Evolutionary conservation across 2,329 filamentous ascomycete species (phyloP).

Genomic region (Emergomyces pasteurianus): DNA sequence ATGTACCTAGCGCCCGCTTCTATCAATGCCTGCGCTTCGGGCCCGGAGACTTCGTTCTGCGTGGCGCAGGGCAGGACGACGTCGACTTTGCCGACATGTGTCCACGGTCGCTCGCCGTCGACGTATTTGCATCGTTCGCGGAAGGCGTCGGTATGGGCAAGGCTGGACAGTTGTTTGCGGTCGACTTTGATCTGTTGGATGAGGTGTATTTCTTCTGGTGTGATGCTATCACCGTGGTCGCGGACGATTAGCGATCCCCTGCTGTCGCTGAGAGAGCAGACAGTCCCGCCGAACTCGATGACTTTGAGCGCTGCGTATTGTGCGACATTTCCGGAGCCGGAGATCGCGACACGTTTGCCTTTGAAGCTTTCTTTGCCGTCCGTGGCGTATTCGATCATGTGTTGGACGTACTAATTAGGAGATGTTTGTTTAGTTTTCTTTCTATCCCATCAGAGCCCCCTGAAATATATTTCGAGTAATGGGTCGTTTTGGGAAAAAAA

Average conservation of each 20-base stretch:
- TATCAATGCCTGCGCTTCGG: slow-evolving; percentile 77
- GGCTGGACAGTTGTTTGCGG: slow-evolving; percentile 67
- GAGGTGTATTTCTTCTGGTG: slow-evolving; percentile 61
- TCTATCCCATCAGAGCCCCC: too few species aligned
- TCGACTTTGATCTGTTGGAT: slow-evolving; percentile 81
- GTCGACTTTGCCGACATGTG: slow-evolving; percentile 78
- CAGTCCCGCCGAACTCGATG: slow-evolving; percentile 86
- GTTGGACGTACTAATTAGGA: slow-evolving; percentile 75
- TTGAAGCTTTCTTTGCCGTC: slow-evolving; percentile 68
- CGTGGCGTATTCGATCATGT: slow-evolving; percentile 84
- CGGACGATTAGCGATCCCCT: slow-evolving; percentile 71
- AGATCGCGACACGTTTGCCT: slow-evolving; percentile 91
- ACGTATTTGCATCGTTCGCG: slow-evolving; percentile 70
- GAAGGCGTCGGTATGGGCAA: slow-evolving; percentile 46
- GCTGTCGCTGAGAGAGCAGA: slow-evolving; percentile 89
- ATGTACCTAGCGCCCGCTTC: slow-evolving; percentile 68
- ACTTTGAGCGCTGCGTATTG: slow-evolving; percentile 95
- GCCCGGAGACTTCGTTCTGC: slow-evolving; percentile 91
- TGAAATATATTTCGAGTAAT: neutral
- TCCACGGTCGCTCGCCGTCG: slow-evolving; percentile 79
- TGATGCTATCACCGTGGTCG: slow-evolving; percentile 55
- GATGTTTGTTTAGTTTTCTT: too few species aligned
- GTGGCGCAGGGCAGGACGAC: slow-evolving; percentile 87
- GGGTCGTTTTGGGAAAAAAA: too few species aligned
- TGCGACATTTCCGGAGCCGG: slow-evolving; percentile 93